Evolutionary conservation across 148 eudicot genomes (phyloP).

Genomic region (Dysphania ambrosioides): DNA sequence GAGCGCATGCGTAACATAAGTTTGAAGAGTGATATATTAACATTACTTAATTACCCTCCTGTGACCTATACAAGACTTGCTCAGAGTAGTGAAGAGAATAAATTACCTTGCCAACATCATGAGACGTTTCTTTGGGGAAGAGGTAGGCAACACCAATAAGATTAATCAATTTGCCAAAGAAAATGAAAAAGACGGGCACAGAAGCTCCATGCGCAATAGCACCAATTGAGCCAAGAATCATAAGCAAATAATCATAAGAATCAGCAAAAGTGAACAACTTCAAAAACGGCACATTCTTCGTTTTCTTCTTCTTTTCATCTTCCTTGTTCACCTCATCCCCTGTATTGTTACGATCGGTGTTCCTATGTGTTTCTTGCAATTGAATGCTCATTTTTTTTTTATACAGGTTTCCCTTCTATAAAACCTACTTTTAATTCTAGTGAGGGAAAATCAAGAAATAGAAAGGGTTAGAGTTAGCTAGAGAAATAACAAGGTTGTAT

Average conservation of each 20-base stretch:
- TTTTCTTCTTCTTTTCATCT: background rate
- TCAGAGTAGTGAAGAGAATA: no score
- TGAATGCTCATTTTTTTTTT: constrained; percentile 32
- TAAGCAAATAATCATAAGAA: constrained; percentile 59
- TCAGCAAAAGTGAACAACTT: constrained; percentile 71
- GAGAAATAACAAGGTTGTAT: background rate
- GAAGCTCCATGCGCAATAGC: constrained; percentile 84
- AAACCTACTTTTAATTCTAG: no score
- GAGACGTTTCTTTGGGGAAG: constrained; percentile 83
- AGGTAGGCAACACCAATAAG: constrained; percentile 82
- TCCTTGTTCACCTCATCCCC: background rate
- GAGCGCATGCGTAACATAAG: no score
- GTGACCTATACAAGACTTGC: no score
- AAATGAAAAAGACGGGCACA: constrained; percentile 88
- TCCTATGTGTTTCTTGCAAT: constrained; percentile 20
- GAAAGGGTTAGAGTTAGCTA: background rate
- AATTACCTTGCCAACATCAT: constrained; percentile 70
- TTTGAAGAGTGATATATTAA: no score
- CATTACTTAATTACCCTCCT: no score
- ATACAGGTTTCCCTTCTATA: no score
- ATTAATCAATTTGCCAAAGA: constrained; percentile 86
- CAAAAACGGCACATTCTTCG: no score
- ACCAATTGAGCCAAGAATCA: constrained; percentile 71
- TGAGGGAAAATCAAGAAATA: no score
- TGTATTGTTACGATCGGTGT: background rate